Conservation (phyloP, 129 eudicot genomes). For the Glebionis coronaria region DNA sequence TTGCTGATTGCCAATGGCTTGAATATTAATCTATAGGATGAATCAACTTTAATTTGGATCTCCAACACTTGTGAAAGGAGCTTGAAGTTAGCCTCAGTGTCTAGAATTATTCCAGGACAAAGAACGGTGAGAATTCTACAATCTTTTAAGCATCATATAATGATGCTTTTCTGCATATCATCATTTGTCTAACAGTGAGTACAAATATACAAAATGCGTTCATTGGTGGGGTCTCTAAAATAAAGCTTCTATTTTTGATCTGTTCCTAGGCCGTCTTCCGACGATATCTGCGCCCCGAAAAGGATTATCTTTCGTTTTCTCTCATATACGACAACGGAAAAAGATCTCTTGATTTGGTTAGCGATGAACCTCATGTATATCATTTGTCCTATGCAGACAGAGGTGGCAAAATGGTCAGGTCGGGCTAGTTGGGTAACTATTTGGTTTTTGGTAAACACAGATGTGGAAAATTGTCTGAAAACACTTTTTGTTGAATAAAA, state of each 20-base stretch:
- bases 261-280: slow-evolving; percentile 70
- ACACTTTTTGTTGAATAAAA: too few relatives aligned
- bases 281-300: slow-evolving; percentile 71
- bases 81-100: slow-evolving; percentile 77
- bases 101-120: slow-evolving; percentile 91
- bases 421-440: not conserved
- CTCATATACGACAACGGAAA: slow-evolving; percentile 87
- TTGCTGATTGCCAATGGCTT: slow-evolving; percentile 21
- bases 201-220: not conserved
- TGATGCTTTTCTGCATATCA: slow-evolving; percentile 17
- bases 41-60: slow-evolving; percentile 74
- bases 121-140: slow-evolving; percentile 68
- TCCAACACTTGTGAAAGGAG: slow-evolving; percentile 75
- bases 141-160: slow-evolving; percentile 20
- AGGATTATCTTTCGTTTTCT: slow-evolving; percentile 91
- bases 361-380: slow-evolving; percentile 20
- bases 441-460: too few relatives aligned
- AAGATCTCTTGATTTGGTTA: slow-evolving; percentile 91
- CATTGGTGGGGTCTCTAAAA: not conserved
- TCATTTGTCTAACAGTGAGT: not conserved
- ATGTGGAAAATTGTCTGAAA: too few relatives aligned
- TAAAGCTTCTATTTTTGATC: slow-evolving; percentile 6
- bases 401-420: slow-evolving; percentile 5
- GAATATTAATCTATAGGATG: slow-evolving; percentile 45
- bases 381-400: not conserved